Percentiles rank a stretch among this genome's conserved stretches.
Conservation (phyloP, 345 rosid species). For the Populus tremula region DNA sequence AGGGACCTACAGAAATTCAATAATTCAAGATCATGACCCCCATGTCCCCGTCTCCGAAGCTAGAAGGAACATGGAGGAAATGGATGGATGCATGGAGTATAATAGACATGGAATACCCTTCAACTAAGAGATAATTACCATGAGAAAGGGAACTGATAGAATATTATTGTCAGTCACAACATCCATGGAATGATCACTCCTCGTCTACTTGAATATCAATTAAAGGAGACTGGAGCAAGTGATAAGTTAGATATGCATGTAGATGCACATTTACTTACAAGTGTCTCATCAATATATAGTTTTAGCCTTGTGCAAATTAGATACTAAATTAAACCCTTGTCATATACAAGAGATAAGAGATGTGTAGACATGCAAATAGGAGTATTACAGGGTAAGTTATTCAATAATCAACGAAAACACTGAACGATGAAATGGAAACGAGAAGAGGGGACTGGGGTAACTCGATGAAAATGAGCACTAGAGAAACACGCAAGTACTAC, state of each 20-base stretch:
- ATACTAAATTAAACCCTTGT: too few relatives aligned
- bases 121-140: not conserved
- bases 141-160: not conserved
- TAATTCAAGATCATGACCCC: not conserved
- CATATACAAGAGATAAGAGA: too few relatives aligned
- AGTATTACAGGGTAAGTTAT: too few relatives aligned
- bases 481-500: not conserved
- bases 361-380: not conserved
- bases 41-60: not conserved
- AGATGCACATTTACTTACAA: not conserved
- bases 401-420: not conserved
- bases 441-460: not conserved
- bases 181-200: not conserved
- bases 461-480: not conserved
- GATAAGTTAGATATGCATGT: not conserved
- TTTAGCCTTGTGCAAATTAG: too few relatives aligned
- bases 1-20: slow-evolving; percentile 11
- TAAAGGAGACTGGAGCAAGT: not conserved
- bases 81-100: too few relatives aligned
- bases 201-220: not conserved
- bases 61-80: not conserved
- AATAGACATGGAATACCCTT: not conserved
- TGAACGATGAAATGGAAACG: not conserved
- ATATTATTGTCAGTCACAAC: not conserved
- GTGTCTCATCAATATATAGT: not conserved